Percentiles rank a stretch among this genome's conserved stretches.
Evolutionary conservation across 192 early-diverging fungal genomes (phyloP).

Genomic region (Tieghemiomyces parasiticus): DNA sequence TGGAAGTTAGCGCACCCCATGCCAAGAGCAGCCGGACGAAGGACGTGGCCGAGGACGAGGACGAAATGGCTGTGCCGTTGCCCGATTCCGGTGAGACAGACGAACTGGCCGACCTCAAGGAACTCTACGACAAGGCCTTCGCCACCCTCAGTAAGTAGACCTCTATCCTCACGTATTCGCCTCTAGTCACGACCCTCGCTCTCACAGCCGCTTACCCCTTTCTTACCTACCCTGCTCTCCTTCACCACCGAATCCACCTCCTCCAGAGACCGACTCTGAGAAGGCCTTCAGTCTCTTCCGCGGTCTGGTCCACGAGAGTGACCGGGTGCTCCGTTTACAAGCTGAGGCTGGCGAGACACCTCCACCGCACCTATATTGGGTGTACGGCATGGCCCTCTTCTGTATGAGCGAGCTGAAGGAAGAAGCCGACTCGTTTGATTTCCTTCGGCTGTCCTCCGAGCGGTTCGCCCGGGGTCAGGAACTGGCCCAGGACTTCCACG

Average conservation of each 20-base stretch:
- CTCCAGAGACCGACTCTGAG: conserved; percentile 18
- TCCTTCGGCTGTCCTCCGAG: conserved; percentile 19
- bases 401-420: conserved; percentile 23
- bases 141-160: conserved; percentile 14
- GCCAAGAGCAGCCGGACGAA: conserved; percentile 13
- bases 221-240: not conserved
- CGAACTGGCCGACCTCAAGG: conserved; percentile 34
- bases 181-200: not conserved
- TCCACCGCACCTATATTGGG: conserved; percentile 32
- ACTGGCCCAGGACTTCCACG: not conserved
- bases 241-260: not conserved
- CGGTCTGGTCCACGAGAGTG: conserved; percentile 42
- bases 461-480: conserved; percentile 22
- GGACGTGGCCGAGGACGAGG: not conserved
- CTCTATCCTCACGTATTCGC: not conserved
- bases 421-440: conserved; percentile 13
- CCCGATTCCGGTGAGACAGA: conserved; percentile 18
- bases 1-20: conserved; percentile 9
- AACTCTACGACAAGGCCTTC: conserved; percentile 32
- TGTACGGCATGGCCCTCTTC: conserved; percentile 37
- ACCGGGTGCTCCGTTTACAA: conserved; percentile 30
- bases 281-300: conserved; percentile 28
- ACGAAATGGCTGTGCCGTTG: conserved; percentile 7
- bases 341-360: conserved; percentile 8
- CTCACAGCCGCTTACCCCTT: not conserved